Base-by-base conservation (phyloP, 2,329 filamentous ascomycete species). In the Camptophora hylomeconis region DNA sequence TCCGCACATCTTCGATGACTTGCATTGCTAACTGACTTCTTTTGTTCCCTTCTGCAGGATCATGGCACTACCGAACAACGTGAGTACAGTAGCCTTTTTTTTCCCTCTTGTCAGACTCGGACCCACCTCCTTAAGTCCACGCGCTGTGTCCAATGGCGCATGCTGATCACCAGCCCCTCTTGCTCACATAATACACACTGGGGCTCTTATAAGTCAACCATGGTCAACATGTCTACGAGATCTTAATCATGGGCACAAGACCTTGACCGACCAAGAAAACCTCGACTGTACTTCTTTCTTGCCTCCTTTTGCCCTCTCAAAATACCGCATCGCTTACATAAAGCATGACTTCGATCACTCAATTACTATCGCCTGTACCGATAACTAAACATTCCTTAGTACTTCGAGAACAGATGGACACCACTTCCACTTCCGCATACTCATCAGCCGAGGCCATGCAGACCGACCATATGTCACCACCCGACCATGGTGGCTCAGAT, bases 401-500 rank as follows among this genome's bases (percentile, higher is more conserved):
- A 17, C 31, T 45, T 24, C 38, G 38, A 33, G 40, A 44, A 20
- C 41, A 45, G 35, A 36, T 38, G 17, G 38, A 42, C 20, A 33
- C 37, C 16, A 27, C 12, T 38, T 16, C 28, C 38, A 5, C 40
- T 20, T n/a, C 16, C 20, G 10, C 22, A 17, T 4, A 15, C 16
- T 10, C 27, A 31, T 13, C 29, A 31, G 17, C 29, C 29, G 23
- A 26, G 23, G 13, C 22, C 8, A 31, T 31, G 29, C 7, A n/a
- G 2, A 11, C 29, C 4, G 22, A 26, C 15, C 11, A 39, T n/a
- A 33, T 33, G 11, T 31, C 41, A 17, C 34, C 40, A 7, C 33
- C 32, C 11, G 38, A 40, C 24, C 26, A 30, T 24, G 25, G 22
- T 18, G 36, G 54, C 54, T 36, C 60, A 63, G 33, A 53, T 46